phyloP scores from a whole-genome alignment of 1,284 basidiomycete species.

The Fomitopsis pinicola region DNA sequence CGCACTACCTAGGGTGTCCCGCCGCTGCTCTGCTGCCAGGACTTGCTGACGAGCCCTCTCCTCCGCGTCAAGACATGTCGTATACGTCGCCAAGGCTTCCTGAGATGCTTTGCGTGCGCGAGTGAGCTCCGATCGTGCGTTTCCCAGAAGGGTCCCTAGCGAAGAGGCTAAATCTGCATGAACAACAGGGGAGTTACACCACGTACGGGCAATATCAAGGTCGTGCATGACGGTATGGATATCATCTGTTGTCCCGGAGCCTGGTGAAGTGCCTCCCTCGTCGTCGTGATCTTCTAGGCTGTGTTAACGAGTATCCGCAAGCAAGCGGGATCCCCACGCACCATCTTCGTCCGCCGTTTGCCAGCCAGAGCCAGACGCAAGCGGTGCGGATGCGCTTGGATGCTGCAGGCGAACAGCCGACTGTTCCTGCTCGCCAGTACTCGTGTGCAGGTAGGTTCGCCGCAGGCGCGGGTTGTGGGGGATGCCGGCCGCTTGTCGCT shows the following conservation, averaged over 20 bases:
- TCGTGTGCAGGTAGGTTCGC: slow-evolving; percentile 25
- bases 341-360: slow-evolving; percentile 16
- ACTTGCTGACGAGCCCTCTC: slow-evolving; percentile 61
- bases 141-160: slow-evolving; percentile 35
- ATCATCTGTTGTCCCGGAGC: background rate
- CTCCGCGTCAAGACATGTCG: slow-evolving; percentile 62
- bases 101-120: slow-evolving; percentile 68
- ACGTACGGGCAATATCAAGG: slow-evolving; percentile 23
- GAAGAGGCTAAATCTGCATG: background rate
- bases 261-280: background rate
- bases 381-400: slow-evolving; percentile 16
- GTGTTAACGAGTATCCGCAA: background rate
- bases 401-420: slow-evolving; percentile 17
- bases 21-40: slow-evolving; percentile 57
- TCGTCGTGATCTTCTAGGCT: background rate
- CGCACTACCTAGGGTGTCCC: slow-evolving; percentile 61
- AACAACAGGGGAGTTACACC: background rate
- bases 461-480: slow-evolving; percentile 75
- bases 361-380: slow-evolving; percentile 17
- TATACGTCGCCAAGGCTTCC: slow-evolving; percentile 67
- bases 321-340: background rate
- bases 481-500: slow-evolving; percentile 64
- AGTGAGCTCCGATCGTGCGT: slow-evolving; percentile 35
- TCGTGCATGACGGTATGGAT: slow-evolving; percentile 20
- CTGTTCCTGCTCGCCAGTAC: slow-evolving; percentile 18